Percentiles rank a stretch among this genome's conserved stretches.
These are phyloP conservation scores for Epichloe brachyelytri DNA, from an alignment of 2,329 filamentous ascomycete species.

Conservation along the genomic window DNA sequence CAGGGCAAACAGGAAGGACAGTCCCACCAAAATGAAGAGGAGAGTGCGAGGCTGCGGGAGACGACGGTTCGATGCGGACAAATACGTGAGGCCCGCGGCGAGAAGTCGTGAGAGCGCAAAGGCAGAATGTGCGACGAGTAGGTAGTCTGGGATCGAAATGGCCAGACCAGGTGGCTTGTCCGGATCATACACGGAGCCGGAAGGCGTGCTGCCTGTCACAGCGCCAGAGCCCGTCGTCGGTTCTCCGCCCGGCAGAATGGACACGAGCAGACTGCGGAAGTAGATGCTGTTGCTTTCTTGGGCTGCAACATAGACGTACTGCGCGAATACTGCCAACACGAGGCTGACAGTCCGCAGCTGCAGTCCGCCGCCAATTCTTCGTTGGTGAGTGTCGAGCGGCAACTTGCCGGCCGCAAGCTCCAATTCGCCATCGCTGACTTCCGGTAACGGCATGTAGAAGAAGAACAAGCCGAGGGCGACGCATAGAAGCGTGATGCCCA, in stretches of 20 bases:
- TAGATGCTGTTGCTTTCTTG: constrained; percentile 55
- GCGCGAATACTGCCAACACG: constrained; percentile 58
- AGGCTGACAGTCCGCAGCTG: constrained; percentile 45
- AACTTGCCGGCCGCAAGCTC: constrained; percentile 33
- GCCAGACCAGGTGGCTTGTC: constrained; percentile 31
- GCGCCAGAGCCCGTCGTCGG: constrained; percentile 10
- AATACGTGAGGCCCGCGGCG: constrained; percentile 50
- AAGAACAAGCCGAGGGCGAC: constrained; percentile 57
- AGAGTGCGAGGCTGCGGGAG: constrained; percentile 57
- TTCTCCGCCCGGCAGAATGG: constrained; percentile 21
- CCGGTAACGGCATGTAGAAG: constrained; percentile 54
- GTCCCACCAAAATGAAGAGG: constrained; percentile 45
- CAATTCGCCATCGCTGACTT: constrained; percentile 43
- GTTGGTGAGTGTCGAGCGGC: constrained; percentile 37
- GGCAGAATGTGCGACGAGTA: constrained; percentile 57
- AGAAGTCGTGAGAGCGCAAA: constrained; percentile 66
- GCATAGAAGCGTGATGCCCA: constrained; percentile 66
- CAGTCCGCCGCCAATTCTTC: constrained; percentile 33
- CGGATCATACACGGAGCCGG: constrained; percentile 16
- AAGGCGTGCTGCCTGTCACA: constrained; percentile 11
- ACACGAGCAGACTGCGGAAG: constrained; percentile 39
- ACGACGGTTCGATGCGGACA: constrained; percentile 32
- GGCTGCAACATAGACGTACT: constrained; percentile 67
- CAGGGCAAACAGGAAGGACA: constrained; percentile 45
- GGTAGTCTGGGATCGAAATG: constrained; percentile 48